Percentiles rank a stretch among this genome's conserved stretches.
Evolutionary conservation across 805 yeast genomes (phyloP).

Genomic region (Saturnispora kantuleensis): DNA sequence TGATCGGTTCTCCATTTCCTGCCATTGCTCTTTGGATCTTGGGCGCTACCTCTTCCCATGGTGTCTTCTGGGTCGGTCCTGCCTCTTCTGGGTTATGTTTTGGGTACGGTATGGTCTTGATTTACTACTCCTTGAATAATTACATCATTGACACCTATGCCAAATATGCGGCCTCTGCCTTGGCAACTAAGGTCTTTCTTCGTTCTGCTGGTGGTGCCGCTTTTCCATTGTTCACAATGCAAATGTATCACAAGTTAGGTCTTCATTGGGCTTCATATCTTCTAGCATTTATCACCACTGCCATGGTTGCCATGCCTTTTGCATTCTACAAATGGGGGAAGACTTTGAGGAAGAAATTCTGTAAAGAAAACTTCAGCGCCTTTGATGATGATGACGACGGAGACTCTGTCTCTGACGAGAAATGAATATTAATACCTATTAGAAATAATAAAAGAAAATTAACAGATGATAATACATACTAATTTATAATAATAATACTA

Average conservation of each 20-base stretch:
- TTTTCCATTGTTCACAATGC: constrained; percentile 71
- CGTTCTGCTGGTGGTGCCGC: constrained; percentile 84
- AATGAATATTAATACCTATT: not conserved
- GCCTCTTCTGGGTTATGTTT: constrained; percentile 50
- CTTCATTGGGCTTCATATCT: constrained; percentile 76
- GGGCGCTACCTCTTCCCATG: constrained; percentile 68
- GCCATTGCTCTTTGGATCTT: constrained; percentile 69
- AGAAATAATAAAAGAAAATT: not conserved
- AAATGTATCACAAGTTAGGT: constrained; percentile 68
- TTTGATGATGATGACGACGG: constrained; percentile 18
- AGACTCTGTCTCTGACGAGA: constrained; percentile 2
- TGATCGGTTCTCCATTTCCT: constrained; percentile 77
- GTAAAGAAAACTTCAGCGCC: constrained; percentile 52
- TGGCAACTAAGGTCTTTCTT: constrained; percentile 72
- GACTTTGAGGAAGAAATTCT: constrained; percentile 48
- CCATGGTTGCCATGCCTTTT: constrained; percentile 67
- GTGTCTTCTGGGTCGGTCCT: constrained; percentile 58
- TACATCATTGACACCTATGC: constrained; percentile 88
- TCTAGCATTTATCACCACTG: constrained; percentile 66
- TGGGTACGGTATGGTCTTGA: constrained; percentile 53
- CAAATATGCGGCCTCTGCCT: constrained; percentile 68
- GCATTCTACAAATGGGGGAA: constrained; percentile 63
- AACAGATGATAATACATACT: not conserved
- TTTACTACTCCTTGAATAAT: constrained; percentile 54
- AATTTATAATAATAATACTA: not conserved